phyloP scores from a whole-genome alignment of 1,284 basidiomycete genomes.

The Veloboletus limbatus region DNA sequence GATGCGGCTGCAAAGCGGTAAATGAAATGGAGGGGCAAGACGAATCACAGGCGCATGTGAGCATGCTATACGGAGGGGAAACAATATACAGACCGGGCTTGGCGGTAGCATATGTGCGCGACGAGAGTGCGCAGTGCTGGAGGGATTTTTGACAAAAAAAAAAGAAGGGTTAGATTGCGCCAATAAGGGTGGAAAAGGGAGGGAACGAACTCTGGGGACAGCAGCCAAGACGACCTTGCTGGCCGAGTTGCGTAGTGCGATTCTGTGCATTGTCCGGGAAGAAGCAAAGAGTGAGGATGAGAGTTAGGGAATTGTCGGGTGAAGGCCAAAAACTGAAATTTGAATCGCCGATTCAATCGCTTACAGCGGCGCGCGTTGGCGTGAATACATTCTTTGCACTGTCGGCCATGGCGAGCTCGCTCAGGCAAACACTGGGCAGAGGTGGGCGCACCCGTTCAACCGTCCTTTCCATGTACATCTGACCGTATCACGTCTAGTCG shows the following conservation, averaged over 20 bases:
- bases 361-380: slow-evolving; percentile 10
- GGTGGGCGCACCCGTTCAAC: slow-evolving; percentile 13
- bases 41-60: slow-evolving; percentile 9
- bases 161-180: slow-evolving; percentile 17
- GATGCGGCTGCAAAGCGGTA: slow-evolving; percentile 75
- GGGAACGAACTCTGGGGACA: slow-evolving; percentile 53
- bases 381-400: too few relatives aligned
- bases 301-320: slow-evolving; percentile 37
- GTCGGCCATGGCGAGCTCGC: slow-evolving; percentile 27
- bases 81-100: slow-evolving; percentile 79
- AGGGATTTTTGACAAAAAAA: slow-evolving; percentile 39
- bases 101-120: slow-evolving; percentile 93
- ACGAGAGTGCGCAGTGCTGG: slow-evolving; percentile 51
- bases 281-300: slow-evolving; percentile 43
- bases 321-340: slow-evolving; percentile 33
- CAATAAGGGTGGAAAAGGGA: slow-evolving; percentile 15
- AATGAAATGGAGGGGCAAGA: too few relatives aligned
- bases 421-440: slow-evolving; percentile 22
- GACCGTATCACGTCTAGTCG: slow-evolving; percentile 13
- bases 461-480: too few relatives aligned
- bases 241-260: slow-evolving; percentile 82
- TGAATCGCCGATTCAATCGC: slow-evolving; percentile 32
- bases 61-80: neutral
- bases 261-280: slow-evolving; percentile 77
- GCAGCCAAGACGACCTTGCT: slow-evolving; percentile 71